Evolutionary conservation across 441 rosid genomes (phyloP), one percentile per base, ranked within the genome.

Genomic region (Corymbia citriodora): DNA sequence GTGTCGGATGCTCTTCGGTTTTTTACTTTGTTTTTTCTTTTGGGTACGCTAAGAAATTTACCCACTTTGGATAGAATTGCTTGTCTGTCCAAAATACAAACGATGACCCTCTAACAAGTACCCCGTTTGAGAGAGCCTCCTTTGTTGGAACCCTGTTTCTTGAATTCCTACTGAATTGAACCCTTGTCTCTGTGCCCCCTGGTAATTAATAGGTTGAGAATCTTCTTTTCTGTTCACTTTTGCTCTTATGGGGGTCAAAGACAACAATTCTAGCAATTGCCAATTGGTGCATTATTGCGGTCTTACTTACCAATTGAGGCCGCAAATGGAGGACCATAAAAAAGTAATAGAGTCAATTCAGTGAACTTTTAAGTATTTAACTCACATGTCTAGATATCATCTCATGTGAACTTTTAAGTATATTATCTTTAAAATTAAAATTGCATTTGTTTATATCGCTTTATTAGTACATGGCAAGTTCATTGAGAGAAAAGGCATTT

Each of bases 281-380:
- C 52, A 0, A 40, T 74, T 14, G 85, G 52, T 79, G 52, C 52
- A 45, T 40, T 79, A 12, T 23, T 79, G 13, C 49, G 25, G 52
- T 11, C 11, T 25, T 40, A 40, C 49, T 23, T 4, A 31, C 40
- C 2, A 0, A 21, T 40, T 3, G 50, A 21, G 50, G 10, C 50
- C n/a, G 7, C 85, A 1, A 40, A 23, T 40, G 17, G n/a, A 48
- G 21, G 10, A 21, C 85, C n/a, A 36, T 12, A 23, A 79, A 45
- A 45, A 79, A 45, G 17, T 6, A 40, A 79, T 7, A 11, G 83
- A 3, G 83, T 21, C 19, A 10, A 79, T 48, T 79, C n/a, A 21
- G 49, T 19, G 45, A 40, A 40, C n/a, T n/a, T n/a, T n/a, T n/a
- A n/a, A n/a, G n/a, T n/a, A n/a, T n/a, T n/a, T n/a, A n/a, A n/a